phyloP scores from a whole-genome alignment of 2,329 filamentous ascomycete genomes.

The Mycosphaerella arachidis region DNA sequence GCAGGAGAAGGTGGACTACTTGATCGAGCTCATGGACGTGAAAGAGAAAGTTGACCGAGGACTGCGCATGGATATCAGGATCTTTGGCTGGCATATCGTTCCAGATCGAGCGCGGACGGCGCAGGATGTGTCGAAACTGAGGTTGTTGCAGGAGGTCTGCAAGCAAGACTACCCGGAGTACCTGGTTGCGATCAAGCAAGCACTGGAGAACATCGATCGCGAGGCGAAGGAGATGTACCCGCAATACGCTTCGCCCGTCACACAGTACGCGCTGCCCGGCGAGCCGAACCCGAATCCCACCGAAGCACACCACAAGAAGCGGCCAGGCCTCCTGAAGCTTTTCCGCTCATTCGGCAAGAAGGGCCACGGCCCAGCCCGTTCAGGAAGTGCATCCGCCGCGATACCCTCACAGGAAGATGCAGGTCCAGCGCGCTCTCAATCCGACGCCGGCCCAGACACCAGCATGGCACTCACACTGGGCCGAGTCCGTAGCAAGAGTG shows the following conservation, averaged over 20 bases:
- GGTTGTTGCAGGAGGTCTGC: conserved; percentile 42
- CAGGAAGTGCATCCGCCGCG: conserved; percentile 4
- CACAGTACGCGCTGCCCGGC: conserved; percentile 1
- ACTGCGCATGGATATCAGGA: conserved; percentile 42
- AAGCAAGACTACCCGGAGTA: conserved; percentile 43
- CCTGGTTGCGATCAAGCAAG: conserved; percentile 38
- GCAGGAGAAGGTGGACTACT: conserved; percentile 41
- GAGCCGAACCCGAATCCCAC: conserved; percentile 5
- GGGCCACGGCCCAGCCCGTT: conserved; percentile 2
- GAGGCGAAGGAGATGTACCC: conserved; percentile 22
- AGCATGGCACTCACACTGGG: conserved; percentile 1
- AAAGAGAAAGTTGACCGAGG: conserved; percentile 43
- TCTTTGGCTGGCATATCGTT: conserved; percentile 46
- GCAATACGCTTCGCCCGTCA: conserved; percentile 3
- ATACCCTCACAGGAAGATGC: conserved; percentile 10
- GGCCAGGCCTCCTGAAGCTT: conserved; percentile 25
- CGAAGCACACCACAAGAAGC: conserved; percentile 21
- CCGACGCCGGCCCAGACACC: conserved; percentile 23
- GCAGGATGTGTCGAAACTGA: conserved; percentile 41
- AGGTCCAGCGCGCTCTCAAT: conserved; percentile 27
- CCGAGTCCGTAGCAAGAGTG: conserved; percentile 22
- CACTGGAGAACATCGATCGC: conserved; percentile 41
- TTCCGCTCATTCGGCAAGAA: conserved; percentile 26
- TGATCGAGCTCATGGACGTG: conserved; percentile 41
- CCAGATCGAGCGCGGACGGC: conserved; percentile 30